Conservation (phyloP, 106 monocot species). For the Chionographis japonica region DNA sequence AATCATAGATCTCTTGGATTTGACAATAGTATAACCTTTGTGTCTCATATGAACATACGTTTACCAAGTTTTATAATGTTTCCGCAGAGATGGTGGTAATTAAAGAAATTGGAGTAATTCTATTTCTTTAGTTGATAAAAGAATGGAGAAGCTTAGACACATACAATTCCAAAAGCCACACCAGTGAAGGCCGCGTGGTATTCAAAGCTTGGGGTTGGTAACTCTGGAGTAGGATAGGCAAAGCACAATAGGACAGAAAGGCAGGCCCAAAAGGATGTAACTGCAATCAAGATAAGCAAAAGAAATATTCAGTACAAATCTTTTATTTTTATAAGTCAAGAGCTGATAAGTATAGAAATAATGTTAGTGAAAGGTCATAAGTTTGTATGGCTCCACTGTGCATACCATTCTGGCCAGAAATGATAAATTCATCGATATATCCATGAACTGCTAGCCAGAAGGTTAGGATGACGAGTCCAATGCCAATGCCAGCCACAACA, state of each 20-base stretch:
- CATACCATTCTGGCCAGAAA: slow-evolving; percentile 79
- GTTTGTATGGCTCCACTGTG: not conserved
- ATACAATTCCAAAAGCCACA: slow-evolving; percentile 83
- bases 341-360: not conserved
- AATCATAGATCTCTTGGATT: too few species aligned
- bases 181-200: slow-evolving; percentile 85
- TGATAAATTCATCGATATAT: slow-evolving; percentile 64
- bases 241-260: slow-evolving; percentile 68
- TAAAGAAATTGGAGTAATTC: too few species aligned
- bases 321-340: too few species aligned
- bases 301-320: too few species aligned
- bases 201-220: slow-evolving; percentile 85
- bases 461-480: slow-evolving; percentile 58
- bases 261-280: slow-evolving; percentile 61
- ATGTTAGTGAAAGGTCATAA: not conserved
- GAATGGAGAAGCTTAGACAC: too few species aligned
- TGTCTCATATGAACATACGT: too few species aligned
- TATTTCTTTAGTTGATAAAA: too few species aligned
- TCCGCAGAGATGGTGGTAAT: too few species aligned
- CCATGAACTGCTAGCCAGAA: slow-evolving; percentile 72
- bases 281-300: slow-evolving; percentile 30
- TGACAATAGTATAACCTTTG: too few species aligned
- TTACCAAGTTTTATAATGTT: too few species aligned
- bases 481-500: slow-evolving; percentile 64
- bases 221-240: slow-evolving; percentile 90